Evolutionary conservation across 1,284 basidiomycete species (phyloP).

Genomic region (Lignosus rhinocerotis): DNA sequence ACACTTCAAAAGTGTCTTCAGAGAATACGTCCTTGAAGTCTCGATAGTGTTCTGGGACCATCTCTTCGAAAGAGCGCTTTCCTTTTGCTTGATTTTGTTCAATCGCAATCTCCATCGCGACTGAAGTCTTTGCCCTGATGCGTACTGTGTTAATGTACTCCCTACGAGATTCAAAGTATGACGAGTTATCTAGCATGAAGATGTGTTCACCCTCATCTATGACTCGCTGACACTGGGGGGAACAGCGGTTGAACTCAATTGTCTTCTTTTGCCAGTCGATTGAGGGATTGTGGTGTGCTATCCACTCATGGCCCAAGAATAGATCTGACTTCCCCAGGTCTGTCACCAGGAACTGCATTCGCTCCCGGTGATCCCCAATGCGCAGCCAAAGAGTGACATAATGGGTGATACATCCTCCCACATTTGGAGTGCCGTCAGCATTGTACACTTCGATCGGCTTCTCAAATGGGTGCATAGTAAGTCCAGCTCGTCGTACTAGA

Average conservation of each 20-base stretch:
- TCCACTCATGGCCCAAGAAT: conserved; percentile 25
- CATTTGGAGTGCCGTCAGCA: conserved; percentile 7
- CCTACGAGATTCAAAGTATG: background rate
- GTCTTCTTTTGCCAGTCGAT: conserved; percentile 24
- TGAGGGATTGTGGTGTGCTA: conserved; percentile 25
- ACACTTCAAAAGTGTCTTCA: conserved; percentile 8
- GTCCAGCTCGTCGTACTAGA: conserved; percentile 17
- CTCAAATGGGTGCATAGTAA: conserved; percentile 15
- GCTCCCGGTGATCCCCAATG: conserved; percentile 8
- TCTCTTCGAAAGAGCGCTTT: conserved; percentile 7
- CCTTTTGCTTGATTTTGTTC: conserved; percentile 1
- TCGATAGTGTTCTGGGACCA: conserved; percentile 14
- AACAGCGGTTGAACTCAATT: conserved; percentile 18
- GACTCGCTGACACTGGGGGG: conserved; percentile 1
- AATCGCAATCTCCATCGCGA: conserved; percentile 4
- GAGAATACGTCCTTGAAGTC: conserved; percentile 20
- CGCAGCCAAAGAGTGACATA: conserved; percentile 2
- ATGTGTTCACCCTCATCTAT: conserved; percentile 19
- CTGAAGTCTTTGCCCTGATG: background rate
- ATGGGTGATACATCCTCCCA: conserved; percentile 11
- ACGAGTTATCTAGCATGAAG: conserved; percentile 5
- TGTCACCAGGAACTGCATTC: conserved; percentile 8
- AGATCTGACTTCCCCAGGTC: conserved; percentile 14
- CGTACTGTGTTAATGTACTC: background rate
- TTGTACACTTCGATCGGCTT: conserved; percentile 21